Evolutionary conservation across 345 rosid genomes (phyloP).

Genomic region (Eucalyptus cladocalyx): DNA sequence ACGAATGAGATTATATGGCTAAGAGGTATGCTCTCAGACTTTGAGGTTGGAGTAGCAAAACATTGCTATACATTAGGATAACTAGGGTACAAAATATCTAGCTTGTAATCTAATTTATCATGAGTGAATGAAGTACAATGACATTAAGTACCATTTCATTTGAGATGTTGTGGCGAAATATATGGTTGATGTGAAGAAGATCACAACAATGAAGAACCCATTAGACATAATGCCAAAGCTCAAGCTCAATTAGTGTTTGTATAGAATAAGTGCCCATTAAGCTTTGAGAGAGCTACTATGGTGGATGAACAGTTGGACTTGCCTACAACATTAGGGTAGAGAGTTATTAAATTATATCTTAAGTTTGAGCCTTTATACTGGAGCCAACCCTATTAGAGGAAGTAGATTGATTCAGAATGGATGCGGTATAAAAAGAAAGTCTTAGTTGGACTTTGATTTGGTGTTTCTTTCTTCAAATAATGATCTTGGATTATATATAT

Average conservation of each 20-base stretch:
- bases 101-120: too few species aligned
- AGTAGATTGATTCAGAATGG: neutral
- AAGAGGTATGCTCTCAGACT: neutral
- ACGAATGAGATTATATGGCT: neutral
- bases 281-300: too few species aligned
- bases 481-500: too few species aligned
- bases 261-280: neutral
- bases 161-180: too few species aligned
- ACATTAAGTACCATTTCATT: too few species aligned
- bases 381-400: neutral
- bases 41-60: neutral
- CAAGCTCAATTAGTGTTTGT: too few species aligned
- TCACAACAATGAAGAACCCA: too few species aligned
- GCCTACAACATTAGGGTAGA: too few species aligned
- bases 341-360: neutral
- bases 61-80: neutral
- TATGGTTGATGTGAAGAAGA: too few species aligned
- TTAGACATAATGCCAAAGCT: too few species aligned
- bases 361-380: neutral
- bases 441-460: neutral
- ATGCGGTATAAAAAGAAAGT: neutral
- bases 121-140: neutral
- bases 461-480: neutral
- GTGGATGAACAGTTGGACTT: too few species aligned
- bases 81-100: neutral